These are phyloP conservation scores for Pythium sp. DNA, from an alignment of 352 stramenopile species.

Conservation along the genomic window DNA sequence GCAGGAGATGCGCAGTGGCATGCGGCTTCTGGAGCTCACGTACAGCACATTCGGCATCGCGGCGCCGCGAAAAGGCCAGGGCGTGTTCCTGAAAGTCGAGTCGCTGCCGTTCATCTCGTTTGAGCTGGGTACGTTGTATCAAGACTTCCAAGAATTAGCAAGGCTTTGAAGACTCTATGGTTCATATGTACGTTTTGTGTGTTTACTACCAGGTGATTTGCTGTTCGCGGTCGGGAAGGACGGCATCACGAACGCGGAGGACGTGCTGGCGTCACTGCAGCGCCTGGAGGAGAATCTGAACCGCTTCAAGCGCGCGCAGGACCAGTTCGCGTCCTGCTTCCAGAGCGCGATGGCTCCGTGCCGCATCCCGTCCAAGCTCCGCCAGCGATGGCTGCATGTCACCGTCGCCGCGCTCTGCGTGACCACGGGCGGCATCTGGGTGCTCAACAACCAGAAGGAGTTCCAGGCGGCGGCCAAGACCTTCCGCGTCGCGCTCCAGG, in stretches of 20 bases:
- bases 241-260: constrained; percentile 17
- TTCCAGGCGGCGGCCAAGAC: constrained; percentile 49
- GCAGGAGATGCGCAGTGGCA: constrained; percentile 38
- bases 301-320: constrained; percentile 38
- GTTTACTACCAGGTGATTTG: neutral
- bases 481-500: constrained; percentile 37
- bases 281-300: constrained; percentile 48
- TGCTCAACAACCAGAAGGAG: constrained; percentile 63
- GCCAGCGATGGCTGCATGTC: constrained; percentile 71
- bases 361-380: constrained; percentile 62
- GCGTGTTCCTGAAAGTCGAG: constrained; percentile 49
- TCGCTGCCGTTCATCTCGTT: constrained; percentile 44
- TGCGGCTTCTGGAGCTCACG: constrained; percentile 45
- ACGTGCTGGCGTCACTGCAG: constrained; percentile 45
- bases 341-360: constrained; percentile 53
- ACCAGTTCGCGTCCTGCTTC: constrained; percentile 55
- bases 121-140: constrained; percentile 36
- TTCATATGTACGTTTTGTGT: neutral
- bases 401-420: constrained; percentile 53
- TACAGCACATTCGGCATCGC: constrained; percentile 63
- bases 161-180: neutral
- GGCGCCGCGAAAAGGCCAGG: constrained; percentile 49
- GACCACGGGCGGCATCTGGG: constrained; percentile 53
- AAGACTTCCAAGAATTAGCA: neutral
- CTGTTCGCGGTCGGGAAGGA: constrained; percentile 13